Percentiles rank a stretch among this genome's conserved stretches.
phyloP scores from a whole-genome alignment of 768 basidiomycete genomes.

The Boletales sp. region DNA sequence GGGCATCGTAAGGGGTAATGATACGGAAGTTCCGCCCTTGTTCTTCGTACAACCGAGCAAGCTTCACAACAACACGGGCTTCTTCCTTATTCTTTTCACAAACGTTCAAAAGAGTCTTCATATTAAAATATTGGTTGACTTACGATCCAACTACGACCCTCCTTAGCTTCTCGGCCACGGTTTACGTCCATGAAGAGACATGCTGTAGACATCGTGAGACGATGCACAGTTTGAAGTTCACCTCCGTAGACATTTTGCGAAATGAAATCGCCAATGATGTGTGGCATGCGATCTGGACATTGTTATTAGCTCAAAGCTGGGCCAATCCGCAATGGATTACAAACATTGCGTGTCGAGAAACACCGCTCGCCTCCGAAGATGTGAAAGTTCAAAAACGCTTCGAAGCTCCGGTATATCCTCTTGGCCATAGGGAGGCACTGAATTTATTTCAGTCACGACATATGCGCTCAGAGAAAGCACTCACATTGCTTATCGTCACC shows the following conservation, averaged over 20 bases:
- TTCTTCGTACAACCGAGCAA: conserved; percentile 49
- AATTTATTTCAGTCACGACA: background rate
- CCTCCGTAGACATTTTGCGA: conserved; percentile 60
- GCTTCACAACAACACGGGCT: conserved; percentile 44
- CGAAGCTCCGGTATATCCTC: conserved; percentile 62
- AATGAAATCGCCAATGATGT: conserved; percentile 67
- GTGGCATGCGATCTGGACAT: conserved; percentile 74
- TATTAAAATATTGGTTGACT: background rate
- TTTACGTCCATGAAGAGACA: conserved; percentile 39
- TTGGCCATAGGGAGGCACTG: conserved; percentile 78
- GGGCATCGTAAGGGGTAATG: conserved; percentile 79
- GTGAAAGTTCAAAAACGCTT: conserved; percentile 71
- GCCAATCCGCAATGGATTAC: conserved; percentile 12
- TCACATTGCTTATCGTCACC: conserved; percentile 39
- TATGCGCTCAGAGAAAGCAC: background rate
- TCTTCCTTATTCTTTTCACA: conserved; percentile 58
- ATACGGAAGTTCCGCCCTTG: conserved; percentile 47
- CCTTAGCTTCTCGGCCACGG: conserved; percentile 27
- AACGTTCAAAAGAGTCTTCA: conserved; percentile 1
- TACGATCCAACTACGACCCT: conserved; percentile 36
- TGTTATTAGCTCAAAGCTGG: background rate
- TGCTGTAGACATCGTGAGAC: conserved; percentile 30
- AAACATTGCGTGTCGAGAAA: conserved; percentile 76
- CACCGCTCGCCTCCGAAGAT: conserved; percentile 44
- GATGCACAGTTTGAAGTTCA: conserved; percentile 56